Conservation (phyloP, 148 eudicot species). For the Amaranthus cruentus region DNA sequence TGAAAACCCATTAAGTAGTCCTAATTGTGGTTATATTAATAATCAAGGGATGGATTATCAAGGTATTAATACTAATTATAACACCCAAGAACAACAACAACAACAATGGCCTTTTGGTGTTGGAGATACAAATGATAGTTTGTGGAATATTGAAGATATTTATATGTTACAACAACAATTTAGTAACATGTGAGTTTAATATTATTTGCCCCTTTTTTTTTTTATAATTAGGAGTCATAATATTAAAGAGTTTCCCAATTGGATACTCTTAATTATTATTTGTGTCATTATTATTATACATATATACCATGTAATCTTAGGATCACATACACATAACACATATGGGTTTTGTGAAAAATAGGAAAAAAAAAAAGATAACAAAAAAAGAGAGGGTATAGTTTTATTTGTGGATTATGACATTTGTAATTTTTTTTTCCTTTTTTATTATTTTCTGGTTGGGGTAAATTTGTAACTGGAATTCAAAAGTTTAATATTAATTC, state of each 20-base stretch:
- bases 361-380: neutral
- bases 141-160: slow-evolving; percentile 72
- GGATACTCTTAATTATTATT: slow-evolving; percentile 1
- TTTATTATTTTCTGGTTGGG: slow-evolving; percentile 1
- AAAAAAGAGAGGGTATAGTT: neutral
- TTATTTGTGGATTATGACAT: slow-evolving; percentile 15
- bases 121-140: slow-evolving; percentile 45
- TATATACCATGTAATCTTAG: slow-evolving; percentile 21
- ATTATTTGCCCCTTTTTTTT: slow-evolving; percentile 3
- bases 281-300: slow-evolving; percentile 10
- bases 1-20: slow-evolving; percentile 36
- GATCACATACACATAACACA: slow-evolving; percentile 20
- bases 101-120: slow-evolving; percentile 35
- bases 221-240: neutral
- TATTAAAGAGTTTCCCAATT: neutral
- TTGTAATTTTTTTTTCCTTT: slow-evolving; percentile 7
- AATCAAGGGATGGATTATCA: slow-evolving; percentile 39
- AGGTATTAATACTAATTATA: slow-evolving; percentile 11
- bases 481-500: slow-evolving; percentile 14
- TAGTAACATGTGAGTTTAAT: slow-evolving; percentile 26
- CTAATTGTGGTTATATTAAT: slow-evolving; percentile 33
- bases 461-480: slow-evolving; percentile 6
- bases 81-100: neutral
- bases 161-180: slow-evolving; percentile 69
- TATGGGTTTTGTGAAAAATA: slow-evolving; percentile 1